phyloP scores from a whole-genome alignment of 805 yeast genomes.

The Saccharomycopsis sp. region DNA sequence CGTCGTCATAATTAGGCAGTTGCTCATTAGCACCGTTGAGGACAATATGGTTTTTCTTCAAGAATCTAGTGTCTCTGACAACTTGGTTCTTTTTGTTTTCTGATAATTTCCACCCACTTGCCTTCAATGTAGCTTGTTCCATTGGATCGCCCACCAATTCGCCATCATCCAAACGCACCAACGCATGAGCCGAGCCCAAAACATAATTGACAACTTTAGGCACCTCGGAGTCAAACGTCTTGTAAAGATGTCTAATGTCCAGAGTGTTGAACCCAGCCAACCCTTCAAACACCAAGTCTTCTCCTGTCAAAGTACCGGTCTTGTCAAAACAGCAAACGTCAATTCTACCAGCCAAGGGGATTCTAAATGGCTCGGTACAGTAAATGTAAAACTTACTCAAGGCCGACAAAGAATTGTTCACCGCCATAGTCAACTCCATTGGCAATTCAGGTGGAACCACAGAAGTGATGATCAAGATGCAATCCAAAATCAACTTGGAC shows the following conservation, averaged over 20 bases:
- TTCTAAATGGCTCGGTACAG: conserved; percentile 98
- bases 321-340: conserved; percentile 98
- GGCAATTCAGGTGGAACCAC: conserved; percentile 99
- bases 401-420: conserved; percentile 82
- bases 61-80: conserved; percentile 31
- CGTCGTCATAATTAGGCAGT: conserved; percentile 21
- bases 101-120: conserved; percentile 78
- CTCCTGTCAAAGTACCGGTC: conserved; percentile 97
- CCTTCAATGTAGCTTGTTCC: conserved; percentile 93
- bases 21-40: conserved; percentile 24
- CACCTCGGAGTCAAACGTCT: conserved; percentile 41
- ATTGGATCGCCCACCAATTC: conserved; percentile 98
- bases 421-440: conserved; percentile 98
- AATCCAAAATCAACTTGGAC: conserved; percentile 86
- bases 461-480: conserved; percentile 91
- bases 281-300: conserved; percentile 93
- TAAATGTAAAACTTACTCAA: conserved; percentile 80
- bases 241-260: conserved; percentile 46
- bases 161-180: conserved; percentile 90
- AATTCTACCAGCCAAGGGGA: conserved; percentile 94
- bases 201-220: conserved; percentile 62
- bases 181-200: conserved; percentile 92
- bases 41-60: conserved; percentile 23
- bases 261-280: conserved; percentile 65
- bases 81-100: conserved; percentile 53